Conservation (phyloP, 805 yeast genomes). For the Cyberlindnera sargentensis region DNA sequence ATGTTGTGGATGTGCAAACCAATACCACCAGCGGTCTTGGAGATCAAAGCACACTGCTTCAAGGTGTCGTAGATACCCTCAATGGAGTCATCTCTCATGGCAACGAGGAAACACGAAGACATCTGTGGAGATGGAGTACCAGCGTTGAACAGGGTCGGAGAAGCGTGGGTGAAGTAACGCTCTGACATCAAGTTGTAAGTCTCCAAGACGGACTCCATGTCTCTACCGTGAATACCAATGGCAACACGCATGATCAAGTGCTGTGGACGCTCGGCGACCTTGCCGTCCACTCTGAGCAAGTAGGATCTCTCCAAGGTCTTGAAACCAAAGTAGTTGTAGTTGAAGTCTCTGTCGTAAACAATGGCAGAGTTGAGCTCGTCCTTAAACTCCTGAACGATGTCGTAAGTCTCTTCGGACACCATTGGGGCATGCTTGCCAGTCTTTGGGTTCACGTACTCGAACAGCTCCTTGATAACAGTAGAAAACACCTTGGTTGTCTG, state of each 20-base stretch:
- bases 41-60: constrained; percentile 81
- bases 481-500: constrained; percentile 84
- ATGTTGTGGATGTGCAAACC: constrained; percentile 87
- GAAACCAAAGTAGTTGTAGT: constrained; percentile 79
- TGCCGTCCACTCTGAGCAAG: constrained; percentile 54
- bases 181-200: constrained; percentile 86
- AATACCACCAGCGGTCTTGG: constrained; percentile 94
- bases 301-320: constrained; percentile 87
- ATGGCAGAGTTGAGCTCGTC: constrained; percentile 68
- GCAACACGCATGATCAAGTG: constrained; percentile 87
- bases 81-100: constrained; percentile 90
- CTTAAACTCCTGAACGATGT: constrained; percentile 54
- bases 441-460: constrained; percentile 73
- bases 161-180: constrained; percentile 87
- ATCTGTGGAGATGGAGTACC: constrained; percentile 81
- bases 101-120: constrained; percentile 91
- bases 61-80: constrained; percentile 92
- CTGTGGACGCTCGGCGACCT: constrained; percentile 85
- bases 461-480: constrained; percentile 64
- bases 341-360: constrained; percentile 69
- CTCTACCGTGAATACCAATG: constrained; percentile 76
- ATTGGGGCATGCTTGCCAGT: constrained; percentile 52
- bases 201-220: constrained; percentile 61
- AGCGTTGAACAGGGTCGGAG: constrained; percentile 94
- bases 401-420: constrained; percentile 59